A percentile compares a stretch with the other conserved stretches of the same genome.
These are phyloP conservation scores for Nitzschia sp. DNA, from an alignment of 108 stramenopile genomes.

Conservation along the genomic window DNA sequence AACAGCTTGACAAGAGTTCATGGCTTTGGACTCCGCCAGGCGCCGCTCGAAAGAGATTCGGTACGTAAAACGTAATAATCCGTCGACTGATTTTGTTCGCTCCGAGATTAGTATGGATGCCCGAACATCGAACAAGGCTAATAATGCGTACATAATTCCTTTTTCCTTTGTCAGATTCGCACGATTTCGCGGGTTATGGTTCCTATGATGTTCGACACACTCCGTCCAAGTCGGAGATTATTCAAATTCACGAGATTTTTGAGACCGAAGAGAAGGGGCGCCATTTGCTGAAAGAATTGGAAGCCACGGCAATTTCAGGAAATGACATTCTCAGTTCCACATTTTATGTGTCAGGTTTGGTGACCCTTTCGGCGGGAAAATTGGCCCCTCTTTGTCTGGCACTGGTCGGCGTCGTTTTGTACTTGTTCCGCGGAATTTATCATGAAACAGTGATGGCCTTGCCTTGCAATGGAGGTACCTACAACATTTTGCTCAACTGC, in stretches of 20 bases:
- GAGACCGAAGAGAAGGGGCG: slow-evolving; percentile 18
- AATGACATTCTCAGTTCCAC: slow-evolving; percentile 66
- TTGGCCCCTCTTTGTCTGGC: slow-evolving; percentile 67
- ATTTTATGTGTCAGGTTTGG: slow-evolving; percentile 59
- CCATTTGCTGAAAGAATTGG: slow-evolving; percentile 43
- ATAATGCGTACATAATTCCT: too few species aligned
- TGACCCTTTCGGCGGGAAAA: slow-evolving; percentile 51
- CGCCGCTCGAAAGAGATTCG: slow-evolving; percentile 23
- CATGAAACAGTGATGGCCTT: slow-evolving; percentile 72
- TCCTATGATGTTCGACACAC: slow-evolving; percentile 31
- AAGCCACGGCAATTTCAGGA: slow-evolving; percentile 70
- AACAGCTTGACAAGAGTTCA: slow-evolving; percentile 23
- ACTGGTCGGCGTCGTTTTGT: slow-evolving; percentile 58
- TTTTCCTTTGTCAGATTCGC: too few species aligned
- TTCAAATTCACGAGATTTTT: slow-evolving; percentile 11
- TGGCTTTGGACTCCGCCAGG: slow-evolving; percentile 37
- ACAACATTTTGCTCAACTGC: slow-evolving; percentile 70
- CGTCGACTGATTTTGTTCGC: background rate
- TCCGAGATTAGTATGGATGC: too few species aligned
- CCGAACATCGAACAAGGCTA: too few species aligned
- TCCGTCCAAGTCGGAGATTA: slow-evolving; percentile 21
- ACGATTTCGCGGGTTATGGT: slow-evolving; percentile 45
- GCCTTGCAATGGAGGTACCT: slow-evolving; percentile 77
- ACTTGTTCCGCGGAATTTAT: slow-evolving; percentile 68
- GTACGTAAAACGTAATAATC: slow-evolving; percentile 2